Base-by-base conservation (phyloP, 164 flowering plant genomes). In the Annona squamosa region DNA sequence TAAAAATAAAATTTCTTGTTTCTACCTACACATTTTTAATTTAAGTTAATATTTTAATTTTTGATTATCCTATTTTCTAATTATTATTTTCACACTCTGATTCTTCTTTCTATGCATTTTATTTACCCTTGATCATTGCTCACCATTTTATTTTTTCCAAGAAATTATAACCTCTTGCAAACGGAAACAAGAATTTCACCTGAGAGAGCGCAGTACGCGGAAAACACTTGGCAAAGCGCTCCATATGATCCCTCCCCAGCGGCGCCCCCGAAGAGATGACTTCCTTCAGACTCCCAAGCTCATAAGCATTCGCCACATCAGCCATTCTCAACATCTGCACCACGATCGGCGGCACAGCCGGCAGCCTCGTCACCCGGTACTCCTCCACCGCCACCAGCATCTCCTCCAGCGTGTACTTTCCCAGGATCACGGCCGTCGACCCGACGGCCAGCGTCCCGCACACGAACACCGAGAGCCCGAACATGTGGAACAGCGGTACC, bases 221-320 rank as follows among this genome's bases (percentile, higher is more conserved):
- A 64, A 68, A 80, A 41, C 62, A 57, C 72, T 74, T 65, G 76
- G 48, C 44, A 63, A 80, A 80, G 1, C 71, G 68, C 57, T 77
- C 78, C 75, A 80, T 77, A 43, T 69, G 62, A 1, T 77, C 82
- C 57, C 46, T 74, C 12, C 76, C 77, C 17, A 80, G 45, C 0
- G 82, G 76, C n/a, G 82, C 80, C 17, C 82, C 82, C 6, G 82
- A 77, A 69, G 76, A 74, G 3, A 75, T 72, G 48, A 80, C 82
- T 69, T 80, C 82, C 72, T 72, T 80, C 18, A 80, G 62, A 42
- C 72, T 71, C 16, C 74, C 65, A 73, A 80, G 37, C 4, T 72
- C 65, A 67, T 77, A 72, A 2, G 48, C 62, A 48, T 74, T 65
- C 43, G 43, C 68, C 68, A 61, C 69, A 6, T 70, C 65, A 42